Percentiles rank a stretch among this genome's conserved stretches.
Evolutionary conservation across 176 grass and related monocot genomes (phyloP).

Genomic region (Thinopyrum elongatum): DNA sequence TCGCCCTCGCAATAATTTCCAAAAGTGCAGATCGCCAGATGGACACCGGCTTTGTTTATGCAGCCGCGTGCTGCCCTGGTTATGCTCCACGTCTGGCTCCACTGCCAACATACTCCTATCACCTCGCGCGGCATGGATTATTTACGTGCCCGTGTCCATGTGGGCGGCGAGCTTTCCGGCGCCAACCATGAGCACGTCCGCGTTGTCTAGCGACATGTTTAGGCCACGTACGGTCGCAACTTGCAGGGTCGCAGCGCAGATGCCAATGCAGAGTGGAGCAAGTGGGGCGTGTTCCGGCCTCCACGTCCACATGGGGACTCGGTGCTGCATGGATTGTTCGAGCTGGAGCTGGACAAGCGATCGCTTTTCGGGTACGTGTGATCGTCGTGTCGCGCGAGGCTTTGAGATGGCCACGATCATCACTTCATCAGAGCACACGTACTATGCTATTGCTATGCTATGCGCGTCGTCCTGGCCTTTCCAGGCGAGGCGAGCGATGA

Average conservation of each 20-base stretch:
- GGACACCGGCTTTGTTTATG: background rate
- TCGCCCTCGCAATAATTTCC: slow-evolving; percentile 7
- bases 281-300: background rate
- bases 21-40: slow-evolving; percentile 12
- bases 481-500: background rate
- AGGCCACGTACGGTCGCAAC: background rate
- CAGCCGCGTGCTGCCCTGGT: background rate
- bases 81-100: background rate
- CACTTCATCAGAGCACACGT: no score
- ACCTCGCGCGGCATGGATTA: slow-evolving; percentile 2
- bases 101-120: no score
- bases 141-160: background rate
- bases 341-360: slow-evolving; percentile 3
- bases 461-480: background rate
- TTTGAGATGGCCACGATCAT: slow-evolving; percentile 10
- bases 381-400: background rate
- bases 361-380: slow-evolving; percentile 17
- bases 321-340: background rate
- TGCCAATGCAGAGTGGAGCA: background rate
- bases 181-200: background rate
- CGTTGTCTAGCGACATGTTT: background rate
- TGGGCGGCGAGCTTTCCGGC: background rate
- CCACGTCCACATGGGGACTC: background rate
- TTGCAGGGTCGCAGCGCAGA: background rate
- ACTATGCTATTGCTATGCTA: no score